Evolutionary conservation across 176 grass and related monocot genomes (phyloP).

Genomic region (Avena sativa): DNA sequence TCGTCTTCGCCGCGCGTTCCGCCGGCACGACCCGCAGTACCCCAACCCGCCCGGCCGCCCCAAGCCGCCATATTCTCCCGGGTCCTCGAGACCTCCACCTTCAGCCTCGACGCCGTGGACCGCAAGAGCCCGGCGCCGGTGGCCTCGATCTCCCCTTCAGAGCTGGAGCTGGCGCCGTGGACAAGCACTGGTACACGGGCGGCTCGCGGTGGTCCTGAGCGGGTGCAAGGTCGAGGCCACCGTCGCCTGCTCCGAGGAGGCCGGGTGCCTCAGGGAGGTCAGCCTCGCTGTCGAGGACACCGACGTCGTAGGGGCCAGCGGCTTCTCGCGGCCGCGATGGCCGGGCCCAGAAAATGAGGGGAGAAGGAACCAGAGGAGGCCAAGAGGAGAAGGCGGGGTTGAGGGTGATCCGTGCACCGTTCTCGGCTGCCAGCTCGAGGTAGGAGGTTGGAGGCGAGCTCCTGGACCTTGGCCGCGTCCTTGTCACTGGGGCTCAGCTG

Average conservation of each 20-base stretch:
- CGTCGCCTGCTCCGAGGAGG: conserved; percentile 17
- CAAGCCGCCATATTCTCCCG: background rate
- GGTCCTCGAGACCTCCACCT: background rate
- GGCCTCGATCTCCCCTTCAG: background rate
- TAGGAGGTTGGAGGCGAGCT: too few species aligned
- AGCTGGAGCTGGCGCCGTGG: conserved; percentile 14
- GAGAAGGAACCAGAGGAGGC: background rate
- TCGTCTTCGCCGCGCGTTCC: conserved; percentile 68
- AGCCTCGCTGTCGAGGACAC: background rate
- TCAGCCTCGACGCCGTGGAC: background rate
- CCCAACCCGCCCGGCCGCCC: too few species aligned
- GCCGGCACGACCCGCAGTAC: background rate
- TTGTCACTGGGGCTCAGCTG: too few species aligned
- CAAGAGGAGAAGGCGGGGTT: background rate
- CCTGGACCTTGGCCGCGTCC: too few species aligned
- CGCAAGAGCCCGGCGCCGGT: background rate
- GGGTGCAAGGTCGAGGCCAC: conserved; percentile 24
- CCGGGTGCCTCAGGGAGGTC: background rate
- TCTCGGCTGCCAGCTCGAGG: too few species aligned
- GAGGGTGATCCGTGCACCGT: too few species aligned
- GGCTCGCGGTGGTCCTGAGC: conserved; percentile 19
- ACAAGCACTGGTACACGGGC: conserved; percentile 29
- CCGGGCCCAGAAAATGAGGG: background rate
- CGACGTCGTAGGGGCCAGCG: background rate
- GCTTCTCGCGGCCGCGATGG: background rate